Evolutionary conservation across 805 yeast genomes (phyloP).

Genomic region (Saccharomycopsis javanensis): DNA sequence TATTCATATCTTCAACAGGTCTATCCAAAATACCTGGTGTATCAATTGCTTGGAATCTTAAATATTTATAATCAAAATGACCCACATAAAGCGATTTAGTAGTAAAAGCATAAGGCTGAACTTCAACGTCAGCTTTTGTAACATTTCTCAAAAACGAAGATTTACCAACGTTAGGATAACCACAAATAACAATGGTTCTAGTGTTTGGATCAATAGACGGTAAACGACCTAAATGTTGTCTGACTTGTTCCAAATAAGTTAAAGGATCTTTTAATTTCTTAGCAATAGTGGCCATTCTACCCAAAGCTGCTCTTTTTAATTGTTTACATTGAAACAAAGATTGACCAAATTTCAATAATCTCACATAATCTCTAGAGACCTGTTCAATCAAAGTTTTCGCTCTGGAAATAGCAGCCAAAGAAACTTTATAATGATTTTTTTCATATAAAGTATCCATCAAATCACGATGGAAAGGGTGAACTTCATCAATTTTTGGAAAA

Average conservation of each 20-base stretch:
- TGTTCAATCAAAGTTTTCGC: conserved; percentile 93
- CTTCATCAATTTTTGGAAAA: conserved; percentile 93
- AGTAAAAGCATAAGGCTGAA: conserved; percentile 98
- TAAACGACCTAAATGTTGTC: conserved; percentile 97
- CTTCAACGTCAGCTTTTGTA: conserved; percentile 98
- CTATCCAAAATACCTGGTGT: conserved; percentile 98
- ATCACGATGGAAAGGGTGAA: conserved; percentile 98
- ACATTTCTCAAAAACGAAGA: conserved; percentile 88
- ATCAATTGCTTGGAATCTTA: conserved; percentile 97
- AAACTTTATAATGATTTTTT: conserved; percentile 95
- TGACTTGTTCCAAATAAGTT: conserved; percentile 89
- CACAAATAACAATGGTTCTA: conserved; percentile 93
- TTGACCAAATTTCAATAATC: conserved; percentile 94
- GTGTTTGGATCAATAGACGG: conserved; percentile 99
- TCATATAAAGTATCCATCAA: conserved; percentile 96
- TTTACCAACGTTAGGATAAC: conserved; percentile 98
- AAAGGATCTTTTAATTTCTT: conserved; percentile 94
- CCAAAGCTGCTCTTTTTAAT: conserved; percentile 95
- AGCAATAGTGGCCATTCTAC: conserved; percentile 98
- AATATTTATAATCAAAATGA: conserved; percentile 95
- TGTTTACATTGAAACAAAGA: conserved; percentile 98
- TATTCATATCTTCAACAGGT: conserved; percentile 99
- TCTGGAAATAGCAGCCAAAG: conserved; percentile 87
- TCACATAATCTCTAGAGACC: conserved; percentile 89
- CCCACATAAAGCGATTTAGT: conserved; percentile 96